Percentiles rank a stretch among this genome's conserved stretches.
Conservation (phyloP, 352 stramenopile species). For the Pythium oligandrum region DNA sequence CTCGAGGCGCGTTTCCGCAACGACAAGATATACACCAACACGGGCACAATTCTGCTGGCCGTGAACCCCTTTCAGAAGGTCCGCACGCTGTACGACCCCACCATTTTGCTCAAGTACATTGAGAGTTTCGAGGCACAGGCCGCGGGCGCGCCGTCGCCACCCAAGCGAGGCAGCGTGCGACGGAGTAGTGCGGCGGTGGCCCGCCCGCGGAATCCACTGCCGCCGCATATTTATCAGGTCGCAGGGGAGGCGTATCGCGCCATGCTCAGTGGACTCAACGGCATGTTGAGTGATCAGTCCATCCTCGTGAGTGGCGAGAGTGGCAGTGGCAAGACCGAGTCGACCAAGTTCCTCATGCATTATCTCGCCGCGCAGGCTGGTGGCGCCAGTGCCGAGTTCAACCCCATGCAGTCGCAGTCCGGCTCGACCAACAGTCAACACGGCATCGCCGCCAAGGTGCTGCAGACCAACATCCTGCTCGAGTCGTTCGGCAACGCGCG, state of each 20-base stretch:
- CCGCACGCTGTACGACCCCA: slow-evolving; percentile 47
- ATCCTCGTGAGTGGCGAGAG: slow-evolving; percentile 85
- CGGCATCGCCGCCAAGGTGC: slow-evolving; percentile 82
- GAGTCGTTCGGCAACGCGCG: slow-evolving; percentile 89
- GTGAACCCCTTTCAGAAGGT: slow-evolving; percentile 85
- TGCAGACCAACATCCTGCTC: slow-evolving; percentile 88
- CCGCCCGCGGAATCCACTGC: slow-evolving; percentile 18
- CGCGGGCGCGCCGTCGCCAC: slow-evolving; percentile 5
- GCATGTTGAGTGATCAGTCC: slow-evolving; percentile 64
- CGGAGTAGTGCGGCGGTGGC: slow-evolving; percentile 5
- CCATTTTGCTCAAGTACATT: slow-evolving; percentile 55
- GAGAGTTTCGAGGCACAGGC: slow-evolving; percentile 45
- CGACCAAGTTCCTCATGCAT: slow-evolving; percentile 87
- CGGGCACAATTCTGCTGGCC: slow-evolving; percentile 71
- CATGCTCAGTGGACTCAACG: slow-evolving; percentile 65
- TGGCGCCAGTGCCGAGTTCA: slow-evolving; percentile 57
- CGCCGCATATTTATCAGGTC: slow-evolving; percentile 84
- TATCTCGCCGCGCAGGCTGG: slow-evolving; percentile 73
- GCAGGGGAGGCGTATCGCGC: slow-evolving; percentile 75
- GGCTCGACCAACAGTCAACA: slow-evolving; percentile 13
- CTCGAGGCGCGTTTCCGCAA: slow-evolving; percentile 66
- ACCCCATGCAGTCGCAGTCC: slow-evolving; percentile 27
- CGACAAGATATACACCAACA: slow-evolving; percentile 86
- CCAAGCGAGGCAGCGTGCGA: slow-evolving; percentile 3
- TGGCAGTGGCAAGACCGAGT: slow-evolving; percentile 87